Evolutionary conservation across 805 yeast genomes (phyloP).

Genomic region (Lipomyces spencermartinsiae): DNA sequence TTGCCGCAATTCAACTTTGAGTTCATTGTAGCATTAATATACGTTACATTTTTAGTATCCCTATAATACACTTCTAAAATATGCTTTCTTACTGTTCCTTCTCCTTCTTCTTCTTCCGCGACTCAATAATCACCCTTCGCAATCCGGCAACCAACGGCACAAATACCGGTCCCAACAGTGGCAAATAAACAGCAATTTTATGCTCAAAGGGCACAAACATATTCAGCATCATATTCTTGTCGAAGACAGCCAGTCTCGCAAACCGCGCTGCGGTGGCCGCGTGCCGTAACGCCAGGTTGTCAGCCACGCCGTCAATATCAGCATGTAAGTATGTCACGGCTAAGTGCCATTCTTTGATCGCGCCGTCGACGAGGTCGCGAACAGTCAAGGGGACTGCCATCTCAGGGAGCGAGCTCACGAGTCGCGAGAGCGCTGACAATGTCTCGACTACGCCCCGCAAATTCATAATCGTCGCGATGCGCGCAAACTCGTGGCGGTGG

Average conservation of each 20-base stretch:
- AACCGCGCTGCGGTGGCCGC: constrained; percentile 62
- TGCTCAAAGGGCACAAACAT: constrained; percentile 95
- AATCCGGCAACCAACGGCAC: constrained; percentile 58
- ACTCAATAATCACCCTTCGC: constrained; percentile 42
- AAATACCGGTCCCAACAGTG: constrained; percentile 83
- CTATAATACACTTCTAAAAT: background rate
- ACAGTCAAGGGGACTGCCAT: constrained; percentile 86
- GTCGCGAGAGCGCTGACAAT: constrained; percentile 70
- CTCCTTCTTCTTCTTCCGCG: background rate
- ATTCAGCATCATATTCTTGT: constrained; percentile 93
- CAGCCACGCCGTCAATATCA: constrained; percentile 4
- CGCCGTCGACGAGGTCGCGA: constrained; percentile 57
- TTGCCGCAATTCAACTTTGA: background rate
- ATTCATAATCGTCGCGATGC: constrained; percentile 65
- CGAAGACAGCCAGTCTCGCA: constrained; percentile 85
- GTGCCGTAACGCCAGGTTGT: constrained; percentile 15
- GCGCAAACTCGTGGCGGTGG: constrained; percentile 49
- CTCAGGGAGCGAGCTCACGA: constrained; percentile 70
- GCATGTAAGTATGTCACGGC: constrained; percentile 46
- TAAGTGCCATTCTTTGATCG: constrained; percentile 54
- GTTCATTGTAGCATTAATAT: background rate
- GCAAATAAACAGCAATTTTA: constrained; percentile 90
- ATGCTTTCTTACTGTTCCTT: background rate
- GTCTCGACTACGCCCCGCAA: constrained; percentile 69
- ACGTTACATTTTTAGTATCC: background rate